Evolutionary conservation across 495 filamentous ascomycete genomes (phyloP), one percentile per base, ranked within the genome.

Genomic region (Penicillium salamii): DNA sequence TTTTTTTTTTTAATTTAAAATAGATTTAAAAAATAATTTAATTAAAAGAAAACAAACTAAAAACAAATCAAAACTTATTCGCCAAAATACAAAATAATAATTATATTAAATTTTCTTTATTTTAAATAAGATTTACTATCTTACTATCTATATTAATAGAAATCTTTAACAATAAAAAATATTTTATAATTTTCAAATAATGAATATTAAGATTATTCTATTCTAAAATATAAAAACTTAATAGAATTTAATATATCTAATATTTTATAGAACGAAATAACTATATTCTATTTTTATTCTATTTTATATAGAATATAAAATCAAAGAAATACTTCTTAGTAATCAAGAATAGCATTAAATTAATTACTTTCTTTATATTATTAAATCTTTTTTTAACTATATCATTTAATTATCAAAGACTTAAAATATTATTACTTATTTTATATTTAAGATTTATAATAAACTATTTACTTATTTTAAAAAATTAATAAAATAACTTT

Each of bases 151-250:
- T 3, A 8, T n/a, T 13, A 34, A 12, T 14, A 14, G 9, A 13
- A 34, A 13, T 12, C 32, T 13, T 3, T 14, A 34, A 13, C 32
- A 3, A 3, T 13, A 3, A 3, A 13, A 34, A 12, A 13, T 13
- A 3, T 48, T 48, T 18, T 38, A 38, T 37, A 48, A 48, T 6
- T 34, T 48, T 15, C 19, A 48, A 24, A 38, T 13, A 36, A 17
- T n/a, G n/a, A n/a, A 8, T 23, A n/a, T 17, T 14, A 48, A 37
- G 17, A 19, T 48, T 7, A 18, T 48, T 14, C 45, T 23, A 4
- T 38, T 48, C n/a, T n/a, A 48, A 38, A 19, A 48, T 48, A 38
- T 48, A 39, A 38, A 28, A 31, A 48, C 23, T 39, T 19, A 19
- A 28, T 28, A 28, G 24, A 28, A 28, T 28, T 28, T 9, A 28